Percentiles rank a stretch among this genome's conserved stretches.
Evolutionary conservation across 805 yeast species (phyloP).

Genomic region (Scheffersomyces spartinae): DNA sequence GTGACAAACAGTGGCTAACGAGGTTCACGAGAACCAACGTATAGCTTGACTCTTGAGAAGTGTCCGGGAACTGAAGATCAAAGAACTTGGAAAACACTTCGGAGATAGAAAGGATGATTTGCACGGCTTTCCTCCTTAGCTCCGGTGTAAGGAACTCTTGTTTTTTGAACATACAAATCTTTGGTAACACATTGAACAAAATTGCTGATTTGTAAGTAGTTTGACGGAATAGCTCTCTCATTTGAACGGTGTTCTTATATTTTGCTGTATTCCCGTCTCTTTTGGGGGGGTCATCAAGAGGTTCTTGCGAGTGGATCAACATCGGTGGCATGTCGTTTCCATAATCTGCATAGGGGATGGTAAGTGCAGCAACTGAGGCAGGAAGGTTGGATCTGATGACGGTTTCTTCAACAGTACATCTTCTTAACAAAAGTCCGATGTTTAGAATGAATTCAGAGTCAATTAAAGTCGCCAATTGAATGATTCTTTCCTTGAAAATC

Average conservation of each 20-base stretch:
- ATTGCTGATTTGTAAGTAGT: slow-evolving; percentile 34
- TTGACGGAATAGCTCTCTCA: slow-evolving; percentile 39
- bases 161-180: slow-evolving; percentile 36
- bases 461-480: slow-evolving; percentile 25
- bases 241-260: slow-evolving; percentile 49
- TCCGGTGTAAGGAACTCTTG: slow-evolving; percentile 26
- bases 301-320: slow-evolving; percentile 33
- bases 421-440: slow-evolving; percentile 35
- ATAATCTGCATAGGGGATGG: slow-evolving; percentile 19
- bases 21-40: slow-evolving; percentile 24
- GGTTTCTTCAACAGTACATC: slow-evolving; percentile 48
- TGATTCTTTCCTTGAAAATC: slow-evolving; percentile 34
- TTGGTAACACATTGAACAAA: slow-evolving; percentile 30
- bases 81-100: slow-evolving; percentile 15
- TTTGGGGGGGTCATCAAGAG: slow-evolving; percentile 18
- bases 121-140: slow-evolving; percentile 30
- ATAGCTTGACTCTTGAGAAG: slow-evolving; percentile 12
- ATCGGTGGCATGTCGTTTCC: slow-evolving; percentile 25
- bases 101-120: slow-evolving; percentile 23
- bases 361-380: slow-evolving; percentile 29
- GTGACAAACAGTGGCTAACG: slow-evolving; percentile 14
- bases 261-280: slow-evolving; percentile 42
- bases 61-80: slow-evolving; percentile 8
- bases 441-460: slow-evolving; percentile 25
- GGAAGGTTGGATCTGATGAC: slow-evolving; percentile 39